Evolutionary conservation across 306 rosid species (phyloP).

Genomic region (Castanea mollissima): DNA sequence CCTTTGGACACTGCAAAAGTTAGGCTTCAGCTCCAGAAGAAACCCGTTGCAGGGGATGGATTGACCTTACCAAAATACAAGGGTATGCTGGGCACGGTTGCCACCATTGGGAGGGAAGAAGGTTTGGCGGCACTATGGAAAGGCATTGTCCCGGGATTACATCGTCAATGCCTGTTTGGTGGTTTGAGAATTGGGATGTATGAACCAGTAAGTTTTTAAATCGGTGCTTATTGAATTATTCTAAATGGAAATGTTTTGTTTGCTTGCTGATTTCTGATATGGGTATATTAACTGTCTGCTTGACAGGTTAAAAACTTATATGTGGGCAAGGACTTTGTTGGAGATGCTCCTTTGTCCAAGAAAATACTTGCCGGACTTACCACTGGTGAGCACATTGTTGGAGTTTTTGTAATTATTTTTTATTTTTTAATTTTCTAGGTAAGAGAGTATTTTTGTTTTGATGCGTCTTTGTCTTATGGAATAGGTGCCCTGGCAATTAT

Average conservation of each 20-base stretch:
- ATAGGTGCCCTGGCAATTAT: conserved; percentile 85
- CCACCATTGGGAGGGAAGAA: conserved; percentile 94
- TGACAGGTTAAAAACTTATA: conserved; percentile 76
- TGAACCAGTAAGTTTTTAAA: conserved; percentile 71
- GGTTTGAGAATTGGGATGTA: conserved; percentile 91
- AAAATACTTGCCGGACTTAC: conserved; percentile 92
- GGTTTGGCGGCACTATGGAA: conserved; percentile 88
- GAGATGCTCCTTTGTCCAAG: conserved; percentile 87
- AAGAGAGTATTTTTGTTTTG: not conserved
- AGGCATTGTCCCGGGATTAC: conserved; percentile 92
- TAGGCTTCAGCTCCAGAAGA: conserved; percentile 94
- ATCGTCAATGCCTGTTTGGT: conserved; percentile 87
- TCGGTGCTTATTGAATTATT: conserved; percentile 6
- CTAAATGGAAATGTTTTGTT: not conserved
- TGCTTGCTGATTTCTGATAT: conserved; percentile 23
- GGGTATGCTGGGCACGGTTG: conserved; percentile 93
- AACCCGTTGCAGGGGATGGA: conserved; percentile 57
- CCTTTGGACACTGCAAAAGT: conserved; percentile 99
- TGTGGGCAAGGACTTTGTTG: conserved; percentile 78
- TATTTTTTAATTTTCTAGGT: not conserved
- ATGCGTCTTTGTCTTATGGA: conserved; percentile 1
- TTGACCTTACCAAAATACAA: conserved; percentile 72
- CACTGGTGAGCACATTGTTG: conserved; percentile 60
- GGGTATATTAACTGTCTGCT: conserved; percentile 15
- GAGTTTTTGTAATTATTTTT: conserved; percentile 4